Evolutionary conservation across 768 basidiomycete species (phyloP).

Genomic region (Boletus subparvulus): DNA sequence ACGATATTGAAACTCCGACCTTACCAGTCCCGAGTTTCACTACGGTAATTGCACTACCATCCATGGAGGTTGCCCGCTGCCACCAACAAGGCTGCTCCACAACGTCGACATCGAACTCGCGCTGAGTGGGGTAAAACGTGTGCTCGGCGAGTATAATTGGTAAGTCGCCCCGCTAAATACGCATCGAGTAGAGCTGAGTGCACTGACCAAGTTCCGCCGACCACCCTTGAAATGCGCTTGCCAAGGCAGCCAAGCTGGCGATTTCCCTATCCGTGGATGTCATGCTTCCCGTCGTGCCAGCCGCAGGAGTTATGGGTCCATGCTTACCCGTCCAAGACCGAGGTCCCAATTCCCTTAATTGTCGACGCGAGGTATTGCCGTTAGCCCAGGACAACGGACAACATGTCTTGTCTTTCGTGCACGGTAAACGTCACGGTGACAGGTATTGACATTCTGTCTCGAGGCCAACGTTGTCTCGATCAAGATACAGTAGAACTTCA

Average conservation of each 20-base stretch:
- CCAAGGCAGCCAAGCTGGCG: not conserved
- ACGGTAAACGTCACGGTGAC: not conserved
- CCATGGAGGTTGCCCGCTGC: not conserved
- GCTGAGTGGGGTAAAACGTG: not conserved
- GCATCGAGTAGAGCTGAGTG: not conserved
- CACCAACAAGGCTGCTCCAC: not conserved
- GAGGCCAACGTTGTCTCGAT: not conserved
- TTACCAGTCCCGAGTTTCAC: too few species aligned
- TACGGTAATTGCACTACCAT: not conserved
- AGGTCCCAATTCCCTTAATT: not conserved
- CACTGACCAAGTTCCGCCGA: not conserved
- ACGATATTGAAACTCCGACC: conserved; percentile 1
- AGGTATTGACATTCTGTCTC: not conserved
- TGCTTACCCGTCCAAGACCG: too few species aligned
- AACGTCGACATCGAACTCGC: not conserved
- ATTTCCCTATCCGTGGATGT: not conserved
- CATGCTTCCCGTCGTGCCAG: not conserved
- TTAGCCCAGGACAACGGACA: too few species aligned
- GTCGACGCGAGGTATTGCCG: not conserved
- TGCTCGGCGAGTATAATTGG: not conserved
- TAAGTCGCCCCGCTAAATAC: not conserved
- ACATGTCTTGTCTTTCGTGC: not conserved
- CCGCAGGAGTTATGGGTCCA: not conserved
- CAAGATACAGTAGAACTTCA: not conserved
- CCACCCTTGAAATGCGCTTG: too few species aligned